Percentiles rank a stretch among this genome's conserved stretches.
phyloP scores from a whole-genome alignment of 805 yeast genomes.

The Monosporozyma solicola region DNA sequence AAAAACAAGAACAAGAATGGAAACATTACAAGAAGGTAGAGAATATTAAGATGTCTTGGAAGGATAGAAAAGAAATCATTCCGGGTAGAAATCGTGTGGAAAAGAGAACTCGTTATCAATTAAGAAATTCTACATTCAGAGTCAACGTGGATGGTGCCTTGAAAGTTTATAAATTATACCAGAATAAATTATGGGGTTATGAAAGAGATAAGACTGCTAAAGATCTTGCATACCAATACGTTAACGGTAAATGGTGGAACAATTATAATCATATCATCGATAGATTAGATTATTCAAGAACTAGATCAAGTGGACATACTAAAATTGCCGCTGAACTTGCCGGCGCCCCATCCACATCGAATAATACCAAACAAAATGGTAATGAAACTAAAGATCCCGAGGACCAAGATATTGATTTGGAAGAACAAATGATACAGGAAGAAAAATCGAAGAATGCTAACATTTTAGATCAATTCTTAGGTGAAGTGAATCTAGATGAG shows the following conservation, averaged over 20 bases:
- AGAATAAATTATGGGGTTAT: slow-evolving; percentile 86
- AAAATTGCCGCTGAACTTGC: not conserved
- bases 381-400: slow-evolving; percentile 3
- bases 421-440: slow-evolving; percentile 28
- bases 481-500: slow-evolving; percentile 43
- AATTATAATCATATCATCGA: slow-evolving; percentile 76
- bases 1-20: slow-evolving; percentile 34
- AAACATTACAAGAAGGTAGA: slow-evolving; percentile 31
- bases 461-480: slow-evolving; percentile 41
- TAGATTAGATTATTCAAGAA: slow-evolving; percentile 32
- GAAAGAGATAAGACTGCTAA: slow-evolving; percentile 54
- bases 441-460: slow-evolving; percentile 39
- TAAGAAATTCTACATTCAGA: slow-evolving; percentile 51
- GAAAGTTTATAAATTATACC: slow-evolving; percentile 49
- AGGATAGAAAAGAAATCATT: slow-evolving; percentile 36
- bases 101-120: slow-evolving; percentile 36
- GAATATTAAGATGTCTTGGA: slow-evolving; percentile 32
- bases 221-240: slow-evolving; percentile 56
- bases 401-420: slow-evolving; percentile 23
- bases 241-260: slow-evolving; percentile 67
- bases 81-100: slow-evolving; percentile 57
- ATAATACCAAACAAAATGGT: not conserved
- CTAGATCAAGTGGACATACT: slow-evolving; percentile 10
- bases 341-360: not conserved
- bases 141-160: slow-evolving; percentile 48